Evolutionary conservation across 306 rosid species (phyloP).

Genomic region (Canavalia ensiformis): DNA sequence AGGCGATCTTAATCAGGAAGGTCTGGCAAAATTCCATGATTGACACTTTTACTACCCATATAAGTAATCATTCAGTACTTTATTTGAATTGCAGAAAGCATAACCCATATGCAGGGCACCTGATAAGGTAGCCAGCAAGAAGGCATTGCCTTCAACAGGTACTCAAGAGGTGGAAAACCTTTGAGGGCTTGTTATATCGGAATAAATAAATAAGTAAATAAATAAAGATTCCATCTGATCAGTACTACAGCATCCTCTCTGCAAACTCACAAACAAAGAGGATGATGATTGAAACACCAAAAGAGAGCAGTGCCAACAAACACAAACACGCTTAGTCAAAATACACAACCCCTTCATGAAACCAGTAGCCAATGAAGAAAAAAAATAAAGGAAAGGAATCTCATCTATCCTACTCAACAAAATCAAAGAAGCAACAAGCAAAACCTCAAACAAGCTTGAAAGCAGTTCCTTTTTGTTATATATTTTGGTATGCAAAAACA

Average conservation of each 20-base stretch:
- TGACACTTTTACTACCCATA: conserved; percentile 30
- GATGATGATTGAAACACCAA: neutral
- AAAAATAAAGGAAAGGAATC: conserved; percentile 11
- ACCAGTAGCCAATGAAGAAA: conserved; percentile 5
- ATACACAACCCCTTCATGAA: conserved; percentile 12
- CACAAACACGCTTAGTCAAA: conserved; percentile 19
- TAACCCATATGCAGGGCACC: conserved; percentile 35
- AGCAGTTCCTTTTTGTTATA: neutral
- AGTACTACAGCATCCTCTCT: conserved; percentile 24
- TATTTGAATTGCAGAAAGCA: conserved; percentile 23
- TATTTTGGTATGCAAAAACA: neutral
- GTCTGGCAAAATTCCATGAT: conserved; percentile 23
- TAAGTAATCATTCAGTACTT: conserved; percentile 27
- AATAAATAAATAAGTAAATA: neutral
- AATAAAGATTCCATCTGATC: conserved; percentile 26
- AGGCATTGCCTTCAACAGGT: conserved; percentile 44
- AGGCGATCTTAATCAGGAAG: conserved; percentile 11
- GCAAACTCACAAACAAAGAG: conserved; percentile 23
- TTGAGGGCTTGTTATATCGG: conserved; percentile 1
- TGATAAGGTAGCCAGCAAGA: conserved; percentile 8
- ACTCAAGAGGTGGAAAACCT: conserved; percentile 32
- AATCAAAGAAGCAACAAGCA: conserved; percentile 27
- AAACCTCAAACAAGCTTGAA: conserved; percentile 20
- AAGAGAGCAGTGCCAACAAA: neutral
- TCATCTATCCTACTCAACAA: conserved; percentile 18